Evolutionary conservation across 768 basidiomycete genomes (phyloP).

Genomic region (Leccinellum rugosiceps): DNA sequence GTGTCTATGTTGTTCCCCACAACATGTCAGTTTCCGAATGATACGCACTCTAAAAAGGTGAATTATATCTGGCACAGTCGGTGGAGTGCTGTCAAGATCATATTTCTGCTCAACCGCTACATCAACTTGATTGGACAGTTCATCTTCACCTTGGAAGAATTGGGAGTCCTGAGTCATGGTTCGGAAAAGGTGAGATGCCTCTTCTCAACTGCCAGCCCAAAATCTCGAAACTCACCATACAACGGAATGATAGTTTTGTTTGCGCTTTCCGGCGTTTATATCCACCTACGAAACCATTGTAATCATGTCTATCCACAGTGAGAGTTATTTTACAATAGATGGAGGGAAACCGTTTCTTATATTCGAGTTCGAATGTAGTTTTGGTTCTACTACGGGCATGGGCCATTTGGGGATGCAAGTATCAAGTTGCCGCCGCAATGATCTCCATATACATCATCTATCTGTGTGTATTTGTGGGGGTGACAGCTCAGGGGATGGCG

Average conservation of each 20-base stretch:
- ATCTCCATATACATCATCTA: neutral
- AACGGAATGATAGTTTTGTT: neutral
- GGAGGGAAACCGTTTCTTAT: neutral
- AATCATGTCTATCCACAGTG: neutral
- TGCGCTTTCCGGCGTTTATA: neutral
- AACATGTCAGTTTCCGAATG: neutral
- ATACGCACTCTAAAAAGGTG: neutral
- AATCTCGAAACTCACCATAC: neutral
- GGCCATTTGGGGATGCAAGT: neutral
- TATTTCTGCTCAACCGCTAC: constrained; percentile 22
- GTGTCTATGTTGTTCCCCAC: neutral
- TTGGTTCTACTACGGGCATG: neutral
- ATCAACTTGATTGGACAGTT: constrained; percentile 9
- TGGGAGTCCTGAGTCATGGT: constrained; percentile 9
- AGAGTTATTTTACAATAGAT: neutral
- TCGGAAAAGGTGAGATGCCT: constrained; percentile 6
- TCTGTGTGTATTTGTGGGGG: neutral
- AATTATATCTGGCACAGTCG: constrained; percentile 8
- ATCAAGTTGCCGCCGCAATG: neutral
- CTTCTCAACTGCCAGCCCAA: neutral
- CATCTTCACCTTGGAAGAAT: constrained; percentile 7
- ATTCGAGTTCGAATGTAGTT: neutral
- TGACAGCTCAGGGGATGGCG: neutral
- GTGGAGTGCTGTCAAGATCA: constrained; percentile 8
- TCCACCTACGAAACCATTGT: neutral